Percentiles rank a stretch among this genome's conserved stretches.
These are phyloP conservation scores for Pseudogymnoascus sp. DNA, from an alignment of 2,329 filamentous ascomycete species.

Conservation along the genomic window DNA sequence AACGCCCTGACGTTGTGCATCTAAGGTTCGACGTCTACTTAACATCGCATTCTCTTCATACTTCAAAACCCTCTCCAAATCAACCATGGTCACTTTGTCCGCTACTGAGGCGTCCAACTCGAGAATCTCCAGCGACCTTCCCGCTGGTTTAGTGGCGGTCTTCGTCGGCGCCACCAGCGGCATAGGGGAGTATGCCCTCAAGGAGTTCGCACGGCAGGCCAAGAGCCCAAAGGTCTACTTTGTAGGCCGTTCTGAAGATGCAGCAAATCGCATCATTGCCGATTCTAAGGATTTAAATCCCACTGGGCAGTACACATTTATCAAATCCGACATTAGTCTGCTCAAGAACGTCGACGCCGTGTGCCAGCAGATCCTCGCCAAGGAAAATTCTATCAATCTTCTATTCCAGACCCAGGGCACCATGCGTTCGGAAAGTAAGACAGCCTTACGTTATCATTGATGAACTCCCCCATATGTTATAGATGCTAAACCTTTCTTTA, in stretches of 20 bases:
- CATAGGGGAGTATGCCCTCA: slow-evolving; percentile 39
- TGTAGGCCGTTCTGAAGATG: slow-evolving; percentile 36
- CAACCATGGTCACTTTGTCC: slow-evolving; percentile 29
- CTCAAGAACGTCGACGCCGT: slow-evolving; percentile 38
- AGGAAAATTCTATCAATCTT: slow-evolving; percentile 44
- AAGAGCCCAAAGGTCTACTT: slow-evolving; percentile 35
- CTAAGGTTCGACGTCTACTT: background rate
- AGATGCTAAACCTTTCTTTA: background rate
- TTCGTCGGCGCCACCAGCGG: slow-evolving; percentile 44
- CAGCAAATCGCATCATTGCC: slow-evolving; percentile 30
- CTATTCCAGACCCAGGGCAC: slow-evolving; percentile 44
- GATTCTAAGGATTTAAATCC: slow-evolving; percentile 36
- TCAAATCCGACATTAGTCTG: slow-evolving; percentile 36
- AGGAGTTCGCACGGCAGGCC: slow-evolving; percentile 33
- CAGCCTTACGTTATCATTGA: background rate
- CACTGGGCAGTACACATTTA: slow-evolving; percentile 34
- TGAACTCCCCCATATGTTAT: background rate
- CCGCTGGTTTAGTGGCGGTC: slow-evolving; percentile 36
- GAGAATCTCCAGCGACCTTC: slow-evolving; percentile 26
- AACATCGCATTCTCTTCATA: background rate
- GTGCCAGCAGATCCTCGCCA: slow-evolving; percentile 39
- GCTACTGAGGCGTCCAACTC: slow-evolving; percentile 30
- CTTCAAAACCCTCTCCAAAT: slow-evolving; percentile 9
- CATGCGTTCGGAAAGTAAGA: slow-evolving; percentile 20
- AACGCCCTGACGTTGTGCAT: background rate